Base-by-base conservation (phyloP, 352 stramenopile species). In the Pythium sp. region DNA sequence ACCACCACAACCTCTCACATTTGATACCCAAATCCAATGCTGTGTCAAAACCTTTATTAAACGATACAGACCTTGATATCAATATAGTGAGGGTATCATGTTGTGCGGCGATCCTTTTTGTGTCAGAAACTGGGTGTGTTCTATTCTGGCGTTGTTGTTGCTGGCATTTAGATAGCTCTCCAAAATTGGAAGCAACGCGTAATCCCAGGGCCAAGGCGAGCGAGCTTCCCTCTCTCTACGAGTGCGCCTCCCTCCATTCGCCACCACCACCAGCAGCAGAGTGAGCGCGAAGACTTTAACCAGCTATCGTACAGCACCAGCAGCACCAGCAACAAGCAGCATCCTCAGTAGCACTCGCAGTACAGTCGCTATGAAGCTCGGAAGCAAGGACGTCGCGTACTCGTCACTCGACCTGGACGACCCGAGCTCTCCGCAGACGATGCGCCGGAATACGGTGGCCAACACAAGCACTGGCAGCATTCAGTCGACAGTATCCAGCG, bases 341-440 rank as follows among this genome's bases (percentile, higher is more conserved):
- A 43, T 43, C 36, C 36, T 4, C 7, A 64, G 20, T 14, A 18
- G 2, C 38, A 12, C 1, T 49, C 41, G 41, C 15, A 49, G 15
- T n/a, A 8, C 12, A 14, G 26, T 28, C 20, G 47, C 54, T 12
- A 91, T 91, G 85, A 91, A 90, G 72, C 79, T 91, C 34, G 69
- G 81, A 4, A 80, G 77, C 62, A 91, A 91, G 72, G 87, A 93
- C 75, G 80, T 91, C 69, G 77, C 78, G 53, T 93, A 93, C 71
- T 78, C 85, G 74, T 89, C 85, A 57, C 71, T 93, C 47, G 83
- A 93, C 41, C 71, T 93, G 69, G 79, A 93, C 56, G 83, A 81
- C n/a, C 85, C 82, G 2, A 73, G 72, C 24, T 66, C 70, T 55
- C 71, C 68, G 18, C 56, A 26, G 56, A 14, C 30, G 26, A 76